These are phyloP conservation scores for Saccharomycopsis phalli DNA, from an alignment of 1,139 yeast genomes.

Conservation along the genomic window DNA sequence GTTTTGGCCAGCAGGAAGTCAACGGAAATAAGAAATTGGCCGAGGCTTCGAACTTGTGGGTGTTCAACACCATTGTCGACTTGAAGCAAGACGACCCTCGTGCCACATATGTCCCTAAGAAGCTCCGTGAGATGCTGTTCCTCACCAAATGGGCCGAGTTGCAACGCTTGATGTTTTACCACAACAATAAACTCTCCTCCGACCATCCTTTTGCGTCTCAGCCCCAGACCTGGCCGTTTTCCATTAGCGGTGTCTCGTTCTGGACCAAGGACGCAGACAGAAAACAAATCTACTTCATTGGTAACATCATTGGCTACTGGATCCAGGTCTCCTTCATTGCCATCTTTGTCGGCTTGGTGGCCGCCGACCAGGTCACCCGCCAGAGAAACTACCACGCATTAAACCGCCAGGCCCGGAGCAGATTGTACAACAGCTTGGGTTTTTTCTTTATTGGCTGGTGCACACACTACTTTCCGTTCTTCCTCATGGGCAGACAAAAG, in stretches of 20 bases:
- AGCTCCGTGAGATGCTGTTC: slow-evolving; percentile 55
- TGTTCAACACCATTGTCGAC: slow-evolving; percentile 60
- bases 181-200: slow-evolving; percentile 76
- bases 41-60: slow-evolving; percentile 68
- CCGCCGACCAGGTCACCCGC: slow-evolving; percentile 67
- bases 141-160: slow-evolving; percentile 83
- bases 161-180: slow-evolving; percentile 83
- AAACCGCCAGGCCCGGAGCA: slow-evolving; percentile 55
- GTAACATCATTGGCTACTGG: slow-evolving; percentile 93
- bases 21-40: slow-evolving; percentile 81
- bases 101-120: slow-evolving; percentile 44
- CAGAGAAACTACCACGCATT: slow-evolving; percentile 61
- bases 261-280: slow-evolving; percentile 70
- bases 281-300: slow-evolving; percentile 80
- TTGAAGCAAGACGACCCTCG: slow-evolving; percentile 48
- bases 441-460: slow-evolving; percentile 85
- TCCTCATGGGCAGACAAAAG: slow-evolving; percentile 85
- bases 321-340: slow-evolving; percentile 63
- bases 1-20: slow-evolving; percentile 80
- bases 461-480: slow-evolving; percentile 85
- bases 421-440: slow-evolving; percentile 72
- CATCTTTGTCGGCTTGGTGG: slow-evolving; percentile 47
- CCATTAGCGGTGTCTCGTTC: slow-evolving; percentile 87
- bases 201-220: slow-evolving; percentile 95
- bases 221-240: slow-evolving; percentile 92